Evolutionary conservation across 164 flowering plant genomes (phyloP).

Genomic region (Tetrastigma voinierianum): DNA sequence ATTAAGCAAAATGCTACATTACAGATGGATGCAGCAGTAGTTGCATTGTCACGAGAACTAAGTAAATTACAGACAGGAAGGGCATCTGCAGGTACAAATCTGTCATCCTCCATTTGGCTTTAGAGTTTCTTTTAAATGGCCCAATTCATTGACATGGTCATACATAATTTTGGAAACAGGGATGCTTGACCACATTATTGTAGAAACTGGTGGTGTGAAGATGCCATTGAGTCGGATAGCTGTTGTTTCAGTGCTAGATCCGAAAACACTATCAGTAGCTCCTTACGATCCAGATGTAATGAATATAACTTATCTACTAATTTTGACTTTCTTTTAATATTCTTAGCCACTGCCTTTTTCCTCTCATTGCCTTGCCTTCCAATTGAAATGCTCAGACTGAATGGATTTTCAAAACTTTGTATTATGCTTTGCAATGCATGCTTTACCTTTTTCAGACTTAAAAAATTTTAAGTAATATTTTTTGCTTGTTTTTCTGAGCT

Average conservation of each 20-base stretch:
- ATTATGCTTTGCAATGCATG: too few species aligned
- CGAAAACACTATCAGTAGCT: slow-evolving; percentile 76
- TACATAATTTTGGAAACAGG: slow-evolving; percentile 43
- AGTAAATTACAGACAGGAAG: slow-evolving; percentile 82
- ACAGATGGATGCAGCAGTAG: slow-evolving; percentile 84
- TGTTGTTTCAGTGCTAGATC: slow-evolving; percentile 76
- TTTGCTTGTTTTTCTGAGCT: too few species aligned
- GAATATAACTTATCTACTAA: slow-evolving; percentile 7
- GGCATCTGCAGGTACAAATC: slow-evolving; percentile 68
- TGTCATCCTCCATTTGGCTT: background rate
- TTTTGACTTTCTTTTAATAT: background rate
- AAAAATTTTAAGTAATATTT: too few species aligned
- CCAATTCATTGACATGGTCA: background rate
- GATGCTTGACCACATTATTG: slow-evolving; percentile 94
- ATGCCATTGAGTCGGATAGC: slow-evolving; percentile 68
- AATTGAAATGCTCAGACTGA: too few species aligned
- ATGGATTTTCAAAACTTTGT: too few species aligned
- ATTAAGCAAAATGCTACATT: slow-evolving; percentile 61
- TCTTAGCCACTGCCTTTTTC: background rate
- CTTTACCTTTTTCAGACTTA: too few species aligned
- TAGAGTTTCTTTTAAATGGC: background rate
- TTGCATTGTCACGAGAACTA: slow-evolving; percentile 77
- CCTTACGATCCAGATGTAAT: slow-evolving; percentile 90
- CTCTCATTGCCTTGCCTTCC: background rate
- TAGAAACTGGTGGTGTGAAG: slow-evolving; percentile 73